phyloP scores from a whole-genome alignment of 495 filamentous ascomycete genomes.

The Penicillium maclennaniae region DNA sequence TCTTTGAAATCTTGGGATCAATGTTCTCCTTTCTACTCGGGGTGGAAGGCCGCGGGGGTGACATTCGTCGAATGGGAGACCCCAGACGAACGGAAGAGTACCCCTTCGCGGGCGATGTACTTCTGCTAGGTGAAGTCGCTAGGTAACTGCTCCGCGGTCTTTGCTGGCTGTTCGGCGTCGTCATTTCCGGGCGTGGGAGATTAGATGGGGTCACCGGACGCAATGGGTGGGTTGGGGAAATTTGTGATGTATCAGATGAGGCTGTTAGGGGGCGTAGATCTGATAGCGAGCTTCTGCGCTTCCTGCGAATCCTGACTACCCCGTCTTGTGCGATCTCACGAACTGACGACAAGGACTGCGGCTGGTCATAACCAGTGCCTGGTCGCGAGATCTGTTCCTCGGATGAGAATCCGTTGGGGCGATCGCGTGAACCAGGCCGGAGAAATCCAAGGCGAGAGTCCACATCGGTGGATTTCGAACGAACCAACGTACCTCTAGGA shows the following conservation, averaged over 20 bases:
- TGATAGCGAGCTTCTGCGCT: conserved; percentile 86
- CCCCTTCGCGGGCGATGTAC: conserved; percentile 30
- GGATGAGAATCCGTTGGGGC: conserved; percentile 46
- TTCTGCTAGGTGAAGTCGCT: conserved; percentile 28
- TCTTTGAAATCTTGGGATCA: conserved; percentile 31
- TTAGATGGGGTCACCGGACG: conserved; percentile 37
- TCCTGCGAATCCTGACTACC: conserved; percentile 56
- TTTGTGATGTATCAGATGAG: conserved; percentile 30
- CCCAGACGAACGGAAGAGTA: conserved; percentile 29
- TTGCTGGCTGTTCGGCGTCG: conserved; percentile 32
- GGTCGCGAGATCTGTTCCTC: conserved; percentile 45
- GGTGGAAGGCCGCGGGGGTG: conserved; percentile 39
- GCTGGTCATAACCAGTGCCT: conserved; percentile 43
- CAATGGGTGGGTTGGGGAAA: conserved; percentile 34
- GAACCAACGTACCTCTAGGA: conserved; percentile 59
- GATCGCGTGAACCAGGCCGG: conserved; percentile 65
- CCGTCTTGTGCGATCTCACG: conserved; percentile 32
- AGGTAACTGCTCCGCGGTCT: conserved; percentile 35
- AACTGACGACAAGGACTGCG: conserved; percentile 35
- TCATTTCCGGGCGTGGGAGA: conserved; percentile 25
- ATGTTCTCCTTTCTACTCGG: conserved; percentile 58
- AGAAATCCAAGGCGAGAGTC: conserved; percentile 49
- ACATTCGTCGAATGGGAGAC: conserved; percentile 35
- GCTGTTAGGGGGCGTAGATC: conserved; percentile 68
- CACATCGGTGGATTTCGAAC: conserved; percentile 81